Percentiles rank a stretch among this genome's conserved stretches.
Conservation (phyloP, 2,329 filamentous ascomycete species). For the Talaromyces albobiverticillius region DNA sequence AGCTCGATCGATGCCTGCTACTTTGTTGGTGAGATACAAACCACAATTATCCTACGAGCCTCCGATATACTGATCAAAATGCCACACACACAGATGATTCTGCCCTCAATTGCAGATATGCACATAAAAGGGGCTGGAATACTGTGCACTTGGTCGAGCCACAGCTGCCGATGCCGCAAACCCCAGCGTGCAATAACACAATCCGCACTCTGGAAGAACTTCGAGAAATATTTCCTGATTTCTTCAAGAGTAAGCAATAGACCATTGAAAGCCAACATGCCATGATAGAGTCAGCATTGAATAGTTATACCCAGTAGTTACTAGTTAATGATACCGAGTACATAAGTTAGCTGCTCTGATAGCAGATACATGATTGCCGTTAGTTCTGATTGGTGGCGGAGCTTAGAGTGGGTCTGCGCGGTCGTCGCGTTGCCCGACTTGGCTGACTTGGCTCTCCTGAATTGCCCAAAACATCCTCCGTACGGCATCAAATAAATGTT, state of each 20-base stretch:
- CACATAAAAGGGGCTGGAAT: slow-evolving; percentile 79
- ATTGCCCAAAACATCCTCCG: slow-evolving; percentile 9
- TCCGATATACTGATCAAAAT: slow-evolving; percentile 16
- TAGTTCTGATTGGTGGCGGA: not conserved
- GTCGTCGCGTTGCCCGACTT: slow-evolving; percentile 15
- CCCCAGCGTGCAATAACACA: slow-evolving; percentile 68
- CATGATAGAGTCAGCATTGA: not conserved
- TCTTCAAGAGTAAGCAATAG: slow-evolving; percentile 62
- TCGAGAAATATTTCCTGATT: slow-evolving; percentile 71
- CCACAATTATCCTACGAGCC: not conserved
- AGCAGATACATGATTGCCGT: too few relatives aligned
- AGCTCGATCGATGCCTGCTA: slow-evolving; percentile 70
- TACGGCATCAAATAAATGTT: not conserved
- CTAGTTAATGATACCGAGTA: not conserved
- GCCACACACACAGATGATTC: slow-evolving; percentile 66
- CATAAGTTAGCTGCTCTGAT: not conserved
- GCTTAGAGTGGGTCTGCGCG: slow-evolving; percentile 7
- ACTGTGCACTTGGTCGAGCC: slow-evolving; percentile 83
- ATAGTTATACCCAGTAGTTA: not conserved
- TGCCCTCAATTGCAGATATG: slow-evolving; percentile 72
- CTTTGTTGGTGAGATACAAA: slow-evolving; percentile 72
- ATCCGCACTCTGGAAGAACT: slow-evolving; percentile 75
- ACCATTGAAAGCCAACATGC: not conserved
- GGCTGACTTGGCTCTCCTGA: slow-evolving; percentile 15
- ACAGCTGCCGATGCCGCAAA: slow-evolving; percentile 60